phyloP scores from a whole-genome alignment of 768 basidiomycete species.

The Russula brevipes region DNA sequence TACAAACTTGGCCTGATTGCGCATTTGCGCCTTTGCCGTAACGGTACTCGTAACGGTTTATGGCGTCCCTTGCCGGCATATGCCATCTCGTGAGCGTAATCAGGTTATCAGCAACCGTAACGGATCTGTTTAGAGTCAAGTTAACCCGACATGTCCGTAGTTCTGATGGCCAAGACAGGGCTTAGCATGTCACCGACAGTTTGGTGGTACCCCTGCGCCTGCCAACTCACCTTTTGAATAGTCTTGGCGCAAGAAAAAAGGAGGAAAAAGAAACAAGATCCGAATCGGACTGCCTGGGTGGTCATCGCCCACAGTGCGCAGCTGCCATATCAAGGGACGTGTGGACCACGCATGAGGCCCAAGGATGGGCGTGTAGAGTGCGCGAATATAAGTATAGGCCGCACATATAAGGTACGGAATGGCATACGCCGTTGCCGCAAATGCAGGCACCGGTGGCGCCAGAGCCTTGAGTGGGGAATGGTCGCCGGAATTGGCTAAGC shows the following conservation, averaged over 20 bases:
- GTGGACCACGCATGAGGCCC: neutral
- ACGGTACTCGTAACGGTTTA: neutral
- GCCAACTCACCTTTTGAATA: neutral
- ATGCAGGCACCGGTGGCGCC: constrained; percentile 18
- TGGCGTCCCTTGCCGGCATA: constrained; percentile 9
- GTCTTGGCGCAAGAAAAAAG: neutral
- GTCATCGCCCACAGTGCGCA: neutral
- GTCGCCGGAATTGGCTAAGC: constrained; percentile 9
- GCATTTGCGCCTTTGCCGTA: constrained; percentile 12
- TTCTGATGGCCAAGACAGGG: constrained; percentile 3
- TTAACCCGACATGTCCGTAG: neutral
- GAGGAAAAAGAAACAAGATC: neutral
- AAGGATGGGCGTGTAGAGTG: neutral
- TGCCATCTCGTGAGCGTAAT: neutral
- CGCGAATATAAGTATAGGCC: neutral
- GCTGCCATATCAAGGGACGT: neutral
- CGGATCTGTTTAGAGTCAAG: neutral
- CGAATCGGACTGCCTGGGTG: neutral
- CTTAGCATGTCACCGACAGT: neutral
- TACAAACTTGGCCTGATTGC: constrained; percentile 2
- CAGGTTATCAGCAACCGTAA: neutral
- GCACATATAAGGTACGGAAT: neutral
- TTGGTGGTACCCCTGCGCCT: neutral
- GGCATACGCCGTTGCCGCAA: neutral
- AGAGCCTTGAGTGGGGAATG: neutral